phyloP scores from a whole-genome alignment of 1,284 basidiomycete genomes.

The Porphyrellus sp. region DNA sequence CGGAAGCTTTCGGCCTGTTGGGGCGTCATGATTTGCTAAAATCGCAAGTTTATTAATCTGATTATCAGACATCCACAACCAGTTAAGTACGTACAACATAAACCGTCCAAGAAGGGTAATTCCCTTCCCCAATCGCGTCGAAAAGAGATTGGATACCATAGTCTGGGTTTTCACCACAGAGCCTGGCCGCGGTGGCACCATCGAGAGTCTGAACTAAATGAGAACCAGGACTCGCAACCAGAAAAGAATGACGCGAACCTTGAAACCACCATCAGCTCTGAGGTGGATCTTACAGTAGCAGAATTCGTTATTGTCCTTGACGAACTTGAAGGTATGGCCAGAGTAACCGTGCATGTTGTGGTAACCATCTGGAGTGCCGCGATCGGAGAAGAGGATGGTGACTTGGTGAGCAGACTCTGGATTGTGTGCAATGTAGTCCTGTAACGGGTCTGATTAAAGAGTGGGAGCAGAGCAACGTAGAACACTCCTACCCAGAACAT shows the following conservation, averaged over 20 bases:
- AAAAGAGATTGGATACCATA: constrained; percentile 77
- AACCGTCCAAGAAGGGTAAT: constrained; percentile 79
- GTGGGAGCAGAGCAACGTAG: background rate
- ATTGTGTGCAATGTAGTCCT: constrained; percentile 92
- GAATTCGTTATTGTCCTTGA: constrained; percentile 77
- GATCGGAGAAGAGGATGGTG: constrained; percentile 87
- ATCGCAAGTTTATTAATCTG: constrained; percentile 13
- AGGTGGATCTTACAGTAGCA: constrained; percentile 86
- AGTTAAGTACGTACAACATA: constrained; percentile 51
- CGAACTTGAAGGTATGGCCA: constrained; percentile 90
- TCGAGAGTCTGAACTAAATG: constrained; percentile 52
- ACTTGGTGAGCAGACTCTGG: constrained; percentile 91
- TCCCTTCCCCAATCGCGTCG: constrained; percentile 73
- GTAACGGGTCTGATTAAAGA: constrained; percentile 9
- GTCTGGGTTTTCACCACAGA: constrained; percentile 78
- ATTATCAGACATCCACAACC: background rate
- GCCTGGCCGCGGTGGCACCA: constrained; percentile 48
- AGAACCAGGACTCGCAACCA: background rate
- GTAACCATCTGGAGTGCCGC: constrained; percentile 85
- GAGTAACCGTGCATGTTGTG: constrained; percentile 87
- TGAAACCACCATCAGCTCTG: constrained; percentile 73
- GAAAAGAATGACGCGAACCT: constrained; percentile 40
- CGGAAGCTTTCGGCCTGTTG: constrained; percentile 89
- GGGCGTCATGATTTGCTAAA: constrained; percentile 84
- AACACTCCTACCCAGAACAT: constrained; percentile 67